phyloP scores from a whole-genome alignment of 352 stramenopile genomes.

The Pythium sp. region DNA sequence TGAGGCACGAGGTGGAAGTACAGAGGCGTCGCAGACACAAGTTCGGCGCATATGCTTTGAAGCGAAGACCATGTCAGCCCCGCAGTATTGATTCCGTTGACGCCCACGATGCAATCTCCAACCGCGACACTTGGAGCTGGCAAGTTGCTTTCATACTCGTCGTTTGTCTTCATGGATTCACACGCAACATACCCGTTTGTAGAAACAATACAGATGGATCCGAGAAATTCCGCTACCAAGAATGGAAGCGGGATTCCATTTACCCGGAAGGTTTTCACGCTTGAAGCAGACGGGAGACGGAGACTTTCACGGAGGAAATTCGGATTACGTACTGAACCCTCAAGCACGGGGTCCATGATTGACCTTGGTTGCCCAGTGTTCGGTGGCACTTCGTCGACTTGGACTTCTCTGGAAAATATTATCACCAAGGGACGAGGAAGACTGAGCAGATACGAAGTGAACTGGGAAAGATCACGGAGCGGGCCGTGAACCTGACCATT shows the following conservation, averaged over 20 bases:
- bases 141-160: slow-evolving; percentile 1
- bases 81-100: slow-evolving; percentile 52
- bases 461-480: slow-evolving; percentile 75
- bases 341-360: slow-evolving; percentile 16
- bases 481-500: slow-evolving; percentile 63
- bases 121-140: slow-evolving; percentile 24
- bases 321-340: slow-evolving; percentile 19
- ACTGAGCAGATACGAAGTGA: slow-evolving; percentile 66
- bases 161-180: slow-evolving; percentile 17
- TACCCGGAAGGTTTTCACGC: slow-evolving; percentile 40
- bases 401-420: slow-evolving; percentile 46
- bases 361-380: background rate
- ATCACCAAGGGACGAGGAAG: slow-evolving; percentile 68
- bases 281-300: background rate
- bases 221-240: slow-evolving; percentile 35
- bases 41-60: slow-evolving; percentile 34
- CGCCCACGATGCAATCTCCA: slow-evolving; percentile 56
- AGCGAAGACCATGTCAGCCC: slow-evolving; percentile 47
- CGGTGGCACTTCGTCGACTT: slow-evolving; percentile 7
- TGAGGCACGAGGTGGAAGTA: slow-evolving; percentile 51
- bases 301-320: slow-evolving; percentile 29
- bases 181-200: slow-evolving; percentile 36
- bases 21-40: slow-evolving; percentile 28
- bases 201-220: slow-evolving; percentile 34
- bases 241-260: slow-evolving; percentile 39